These are phyloP conservation scores for Fusarium sp. DNA, from an alignment of 2,329 filamentous ascomycete species.

Conservation along the genomic window DNA sequence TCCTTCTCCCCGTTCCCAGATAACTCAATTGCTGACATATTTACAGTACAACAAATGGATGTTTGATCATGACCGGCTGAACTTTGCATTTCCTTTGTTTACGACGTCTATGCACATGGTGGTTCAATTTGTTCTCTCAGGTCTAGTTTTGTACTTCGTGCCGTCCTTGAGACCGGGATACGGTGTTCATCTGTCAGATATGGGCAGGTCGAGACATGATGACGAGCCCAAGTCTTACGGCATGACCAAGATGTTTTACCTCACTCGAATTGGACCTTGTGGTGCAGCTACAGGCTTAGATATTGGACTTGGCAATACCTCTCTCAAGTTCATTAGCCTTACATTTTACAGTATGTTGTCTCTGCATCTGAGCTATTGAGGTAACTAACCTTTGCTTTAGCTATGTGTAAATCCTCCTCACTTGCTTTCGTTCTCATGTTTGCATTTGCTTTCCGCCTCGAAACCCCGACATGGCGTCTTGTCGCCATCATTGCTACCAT, in stretches of 20 bases:
- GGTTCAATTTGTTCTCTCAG: conserved; percentile 87
- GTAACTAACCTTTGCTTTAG: conserved; percentile 49
- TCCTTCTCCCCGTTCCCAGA: not conserved
- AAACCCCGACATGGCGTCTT: conserved; percentile 85
- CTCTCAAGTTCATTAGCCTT: conserved; percentile 92
- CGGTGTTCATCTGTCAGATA: conserved; percentile 55
- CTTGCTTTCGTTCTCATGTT: conserved; percentile 95
- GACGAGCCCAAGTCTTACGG: conserved; percentile 65
- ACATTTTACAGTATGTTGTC: conserved; percentile 85
- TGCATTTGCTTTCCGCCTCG: conserved; percentile 91
- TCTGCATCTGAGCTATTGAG: not conserved
- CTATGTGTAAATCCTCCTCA: conserved; percentile 99
- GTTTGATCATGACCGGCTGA: conserved; percentile 85
- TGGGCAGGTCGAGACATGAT: conserved; percentile 62
- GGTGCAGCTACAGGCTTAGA: conserved; percentile 93
- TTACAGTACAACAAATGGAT: conserved; percentile 98
- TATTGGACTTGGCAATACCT: conserved; percentile 95
- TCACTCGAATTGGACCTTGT: conserved; percentile 91
- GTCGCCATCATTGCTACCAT: conserved; percentile 89
- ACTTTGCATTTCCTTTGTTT: conserved; percentile 95
- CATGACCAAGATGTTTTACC: conserved; percentile 91
- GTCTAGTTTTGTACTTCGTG: conserved; percentile 80
- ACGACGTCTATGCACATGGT: conserved; percentile 96
- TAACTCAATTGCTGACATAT: conserved; percentile 30
- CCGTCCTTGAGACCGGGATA: conserved; percentile 80